Conservation (phyloP, 2,329 filamentous ascomycete genomes). For the Verticillium nonalfalfae region DNA sequence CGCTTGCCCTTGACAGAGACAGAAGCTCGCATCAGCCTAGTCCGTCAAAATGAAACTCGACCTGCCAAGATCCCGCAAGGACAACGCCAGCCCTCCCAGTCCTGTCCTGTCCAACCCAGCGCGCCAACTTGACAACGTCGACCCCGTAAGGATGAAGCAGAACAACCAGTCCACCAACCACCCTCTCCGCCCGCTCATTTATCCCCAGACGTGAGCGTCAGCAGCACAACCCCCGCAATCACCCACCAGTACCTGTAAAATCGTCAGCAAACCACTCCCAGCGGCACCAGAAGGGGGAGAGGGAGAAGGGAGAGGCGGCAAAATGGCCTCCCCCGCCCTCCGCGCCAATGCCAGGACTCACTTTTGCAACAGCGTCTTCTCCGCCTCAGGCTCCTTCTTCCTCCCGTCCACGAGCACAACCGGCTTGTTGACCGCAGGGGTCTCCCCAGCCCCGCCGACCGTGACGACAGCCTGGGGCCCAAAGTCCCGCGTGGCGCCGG, state of each 20-base stretch:
- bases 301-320: neutral
- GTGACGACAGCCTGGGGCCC: conserved; percentile 51
- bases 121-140: neutral
- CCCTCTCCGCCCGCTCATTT: neutral
- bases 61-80: too few relatives aligned
- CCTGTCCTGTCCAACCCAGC: neutral
- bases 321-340: too few relatives aligned
- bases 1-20: too few relatives aligned
- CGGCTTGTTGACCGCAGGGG: conserved; percentile 57
- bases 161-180: neutral
- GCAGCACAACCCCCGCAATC: conserved; percentile 44
- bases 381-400: conserved; percentile 45
- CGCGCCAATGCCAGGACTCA: conserved; percentile 27
- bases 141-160: neutral
- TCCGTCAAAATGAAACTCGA: too few relatives aligned
- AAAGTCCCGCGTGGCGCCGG: conserved; percentile 59
- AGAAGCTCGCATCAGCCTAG: too few relatives aligned
- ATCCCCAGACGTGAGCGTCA: conserved; percentile 39
- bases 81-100: too few relatives aligned
- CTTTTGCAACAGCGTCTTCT: conserved; percentile 64
- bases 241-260: conserved; percentile 59
- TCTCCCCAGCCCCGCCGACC: conserved; percentile 39
- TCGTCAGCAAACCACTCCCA: conserved; percentile 24
- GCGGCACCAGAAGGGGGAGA: neutral
- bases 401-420: conserved; percentile 57